Evolutionary conservation across 2,329 filamentous ascomycete species (phyloP).

Genomic region (Teratosphaeria gauchensis): DNA sequence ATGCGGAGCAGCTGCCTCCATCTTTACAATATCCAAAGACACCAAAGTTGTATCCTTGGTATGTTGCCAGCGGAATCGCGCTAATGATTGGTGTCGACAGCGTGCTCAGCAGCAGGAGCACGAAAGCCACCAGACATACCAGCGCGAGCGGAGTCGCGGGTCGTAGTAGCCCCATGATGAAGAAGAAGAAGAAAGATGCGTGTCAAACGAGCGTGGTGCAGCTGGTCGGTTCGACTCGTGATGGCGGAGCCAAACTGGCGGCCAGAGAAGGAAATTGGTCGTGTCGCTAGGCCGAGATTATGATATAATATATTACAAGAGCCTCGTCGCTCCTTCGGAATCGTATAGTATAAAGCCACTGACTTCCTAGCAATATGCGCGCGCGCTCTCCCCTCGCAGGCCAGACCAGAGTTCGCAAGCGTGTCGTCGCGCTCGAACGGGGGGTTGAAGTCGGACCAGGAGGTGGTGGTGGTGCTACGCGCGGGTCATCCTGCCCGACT

Average conservation of each 20-base stretch:
- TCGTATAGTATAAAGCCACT: background rate
- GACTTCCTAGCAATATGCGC: background rate
- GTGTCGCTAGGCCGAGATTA: background rate
- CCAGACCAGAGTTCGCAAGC: background rate
- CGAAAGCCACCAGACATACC: constrained; percentile 77
- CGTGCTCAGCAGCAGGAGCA: constrained; percentile 71
- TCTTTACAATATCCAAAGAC: constrained; percentile 79
- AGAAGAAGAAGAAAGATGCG: background rate
- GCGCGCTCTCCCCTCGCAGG: background rate
- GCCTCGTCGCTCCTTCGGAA: background rate
- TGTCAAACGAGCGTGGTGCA: constrained; percentile 5
- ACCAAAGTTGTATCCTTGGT: constrained; percentile 69
- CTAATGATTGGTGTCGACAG: constrained; percentile 87
- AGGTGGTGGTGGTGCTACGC: background rate
- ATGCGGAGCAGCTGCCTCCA: constrained; percentile 53
- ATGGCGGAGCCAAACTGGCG: background rate
- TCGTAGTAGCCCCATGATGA: constrained; percentile 60
- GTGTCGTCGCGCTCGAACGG: background rate
- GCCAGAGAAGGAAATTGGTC: background rate
- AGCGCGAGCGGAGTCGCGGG: constrained; percentile 86
- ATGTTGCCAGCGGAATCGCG: constrained; percentile 71
- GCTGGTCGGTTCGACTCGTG: background rate
- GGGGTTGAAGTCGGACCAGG: background rate
- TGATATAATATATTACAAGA: background rate
- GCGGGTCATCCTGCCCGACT: background rate